These are phyloP conservation scores for Collybiopsis confluens DNA, from an alignment of 768 basidiomycete genomes.

Conservation along the genomic window DNA sequence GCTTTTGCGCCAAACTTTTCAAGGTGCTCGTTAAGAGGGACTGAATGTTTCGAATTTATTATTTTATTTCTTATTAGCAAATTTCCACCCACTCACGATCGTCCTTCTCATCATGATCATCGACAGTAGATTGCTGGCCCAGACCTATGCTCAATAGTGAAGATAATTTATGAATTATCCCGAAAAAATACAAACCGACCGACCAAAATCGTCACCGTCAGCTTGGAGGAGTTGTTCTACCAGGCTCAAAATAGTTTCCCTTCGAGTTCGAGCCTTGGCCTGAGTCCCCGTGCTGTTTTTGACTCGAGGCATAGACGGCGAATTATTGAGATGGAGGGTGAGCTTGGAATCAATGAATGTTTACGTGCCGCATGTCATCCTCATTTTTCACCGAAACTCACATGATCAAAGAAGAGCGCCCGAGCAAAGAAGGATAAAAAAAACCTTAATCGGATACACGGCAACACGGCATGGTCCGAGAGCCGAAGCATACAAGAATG, in stretches of 20 bases:
- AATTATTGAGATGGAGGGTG: too few species aligned
- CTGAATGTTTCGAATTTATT: constrained; percentile 34
- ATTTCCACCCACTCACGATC: constrained; percentile 53
- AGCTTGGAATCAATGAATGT: too few species aligned
- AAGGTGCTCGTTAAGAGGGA: constrained; percentile 63
- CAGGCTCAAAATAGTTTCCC: constrained; percentile 45
- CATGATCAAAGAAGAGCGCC: too few species aligned
- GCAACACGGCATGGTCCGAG: too few species aligned
- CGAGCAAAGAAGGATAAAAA: too few species aligned
- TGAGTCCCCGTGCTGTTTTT: too few species aligned
- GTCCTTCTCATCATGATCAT: constrained; percentile 63
- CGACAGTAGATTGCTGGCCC: constrained; percentile 43
- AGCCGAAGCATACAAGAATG: too few species aligned
- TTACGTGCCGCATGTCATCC: too few species aligned
- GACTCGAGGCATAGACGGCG: too few species aligned
- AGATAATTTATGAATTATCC: not conserved
- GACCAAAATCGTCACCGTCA: constrained; percentile 24
- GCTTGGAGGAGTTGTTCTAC: constrained; percentile 46
- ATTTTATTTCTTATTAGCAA: constrained; percentile 1
- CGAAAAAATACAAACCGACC: constrained; percentile 20
- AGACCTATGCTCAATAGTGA: constrained; percentile 10
- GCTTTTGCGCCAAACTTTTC: constrained; percentile 62
- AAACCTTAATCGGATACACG: too few species aligned
- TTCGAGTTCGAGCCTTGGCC: too few species aligned
- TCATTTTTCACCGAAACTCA: too few species aligned